Conservation (phyloP, 75 land plant species). For the Chamaecyparis obtusa region DNA sequence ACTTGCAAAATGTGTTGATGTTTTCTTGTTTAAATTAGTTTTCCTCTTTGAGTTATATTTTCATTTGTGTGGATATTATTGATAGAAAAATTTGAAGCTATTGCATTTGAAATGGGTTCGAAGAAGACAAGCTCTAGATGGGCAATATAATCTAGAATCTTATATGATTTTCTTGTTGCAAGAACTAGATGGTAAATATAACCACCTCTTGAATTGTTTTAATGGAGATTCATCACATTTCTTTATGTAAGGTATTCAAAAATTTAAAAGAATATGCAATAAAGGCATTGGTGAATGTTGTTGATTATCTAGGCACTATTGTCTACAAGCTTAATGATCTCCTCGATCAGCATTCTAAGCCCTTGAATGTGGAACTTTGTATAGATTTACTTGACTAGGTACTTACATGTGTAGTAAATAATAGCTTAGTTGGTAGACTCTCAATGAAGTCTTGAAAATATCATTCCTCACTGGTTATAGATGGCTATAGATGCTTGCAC, state of each 20-base stretch:
- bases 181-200: not conserved
- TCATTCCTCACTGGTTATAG: not conserved
- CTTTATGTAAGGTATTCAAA: constrained; percentile 71
- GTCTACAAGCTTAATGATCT: constrained; percentile 90
- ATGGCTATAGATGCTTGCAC: too few relatives aligned
- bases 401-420: constrained; percentile 2
- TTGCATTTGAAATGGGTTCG: not conserved
- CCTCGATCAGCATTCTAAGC: constrained; percentile 73
- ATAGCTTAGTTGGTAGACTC: not conserved
- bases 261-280: constrained; percentile 96
- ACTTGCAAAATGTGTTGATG: not conserved
- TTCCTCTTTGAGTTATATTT: not conserved
- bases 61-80: not conserved
- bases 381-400: constrained; percentile 80
- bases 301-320: constrained; percentile 98
- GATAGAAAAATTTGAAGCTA: not conserved
- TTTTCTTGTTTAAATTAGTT: not conserved
- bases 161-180: not conserved
- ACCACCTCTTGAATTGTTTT: not conserved
- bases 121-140: not conserved
- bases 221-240: not conserved
- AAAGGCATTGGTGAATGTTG: constrained; percentile 95
- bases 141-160: not conserved
- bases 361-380: constrained; percentile 64
- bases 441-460: not conserved